Percentiles rank a stretch among this genome's conserved stretches.
These are phyloP conservation scores for Pisolithus orientalis DNA, from an alignment of 768 basidiomycete genomes.

Conservation along the genomic window DNA sequence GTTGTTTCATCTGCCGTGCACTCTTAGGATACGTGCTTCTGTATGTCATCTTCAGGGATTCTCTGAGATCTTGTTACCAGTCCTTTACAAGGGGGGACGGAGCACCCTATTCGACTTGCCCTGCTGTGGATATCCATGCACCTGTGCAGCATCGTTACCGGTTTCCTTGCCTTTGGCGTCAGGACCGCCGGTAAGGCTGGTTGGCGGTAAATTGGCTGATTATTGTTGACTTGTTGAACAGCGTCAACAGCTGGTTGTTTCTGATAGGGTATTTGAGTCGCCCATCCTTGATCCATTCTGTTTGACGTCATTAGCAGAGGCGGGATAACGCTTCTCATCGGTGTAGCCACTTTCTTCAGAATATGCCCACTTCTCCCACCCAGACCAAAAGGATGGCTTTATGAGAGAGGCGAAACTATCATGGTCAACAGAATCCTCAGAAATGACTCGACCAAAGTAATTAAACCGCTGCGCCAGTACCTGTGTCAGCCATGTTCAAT, in stretches of 20 bases:
- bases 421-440: slow-evolving; percentile 53
- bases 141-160: slow-evolving; percentile 39
- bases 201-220: slow-evolving; percentile 33
- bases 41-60: neutral
- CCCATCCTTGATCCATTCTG: slow-evolving; percentile 35
- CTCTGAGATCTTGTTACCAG: slow-evolving; percentile 11
- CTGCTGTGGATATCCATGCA: slow-evolving; percentile 50
- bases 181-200: slow-evolving; percentile 47
- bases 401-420: slow-evolving; percentile 54
- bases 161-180: slow-evolving; percentile 58
- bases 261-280: slow-evolving; percentile 38
- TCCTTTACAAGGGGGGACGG: slow-evolving; percentile 43
- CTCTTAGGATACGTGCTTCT: slow-evolving; percentile 36
- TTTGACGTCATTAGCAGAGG: slow-evolving; percentile 30
- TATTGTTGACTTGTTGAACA: neutral
- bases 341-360: slow-evolving; percentile 47
- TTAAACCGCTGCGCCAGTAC: neutral
- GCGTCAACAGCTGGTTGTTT: slow-evolving; percentile 43
- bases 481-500: neutral
- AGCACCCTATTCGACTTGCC: slow-evolving; percentile 51
- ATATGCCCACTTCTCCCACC: slow-evolving; percentile 55
- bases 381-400: slow-evolving; percentile 62
- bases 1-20: slow-evolving; percentile 43
- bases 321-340: slow-evolving; percentile 44
- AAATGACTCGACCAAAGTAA: slow-evolving; percentile 55